Percentiles rank a stretch among this genome's conserved stretches.
phyloP scores from a whole-genome alignment of 257 asterid species.

The Solanum phureja region DNA sequence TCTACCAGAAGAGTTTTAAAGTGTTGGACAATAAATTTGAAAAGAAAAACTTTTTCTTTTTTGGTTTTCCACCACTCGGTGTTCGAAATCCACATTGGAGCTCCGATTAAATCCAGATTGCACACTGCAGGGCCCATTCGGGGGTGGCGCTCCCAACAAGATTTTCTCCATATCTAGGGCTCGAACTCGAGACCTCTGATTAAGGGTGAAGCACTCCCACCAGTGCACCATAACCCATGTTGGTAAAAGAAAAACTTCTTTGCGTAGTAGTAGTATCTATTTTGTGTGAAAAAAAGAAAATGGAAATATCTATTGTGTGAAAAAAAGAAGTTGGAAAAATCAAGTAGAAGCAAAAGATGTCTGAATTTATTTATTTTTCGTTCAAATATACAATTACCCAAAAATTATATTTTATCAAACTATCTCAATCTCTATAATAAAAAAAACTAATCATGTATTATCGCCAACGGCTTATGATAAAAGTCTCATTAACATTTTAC shows the following conservation, averaged over 20 bases:
- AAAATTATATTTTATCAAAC: background rate
- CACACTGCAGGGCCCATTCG: background rate
- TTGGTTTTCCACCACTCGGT: no score
- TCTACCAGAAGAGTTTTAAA: no score
- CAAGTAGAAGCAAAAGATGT: background rate
- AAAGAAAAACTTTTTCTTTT: no score
- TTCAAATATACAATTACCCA: background rate
- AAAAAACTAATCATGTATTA: background rate
- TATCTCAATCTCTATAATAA: background rate
- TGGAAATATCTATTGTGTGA: background rate
- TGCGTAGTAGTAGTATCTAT: background rate
- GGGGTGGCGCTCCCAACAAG: no score
- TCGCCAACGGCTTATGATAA: background rate
- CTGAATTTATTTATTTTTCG: no score
- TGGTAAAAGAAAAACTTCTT: background rate
- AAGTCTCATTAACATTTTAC: background rate
- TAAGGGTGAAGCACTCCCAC: background rate
- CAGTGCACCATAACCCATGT: background rate
- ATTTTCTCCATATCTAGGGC: background rate
- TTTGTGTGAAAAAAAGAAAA: background rate
- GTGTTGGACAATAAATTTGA: background rate
- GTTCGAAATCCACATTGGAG: no score
- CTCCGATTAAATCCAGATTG: accelerated
- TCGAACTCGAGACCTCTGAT: no score
- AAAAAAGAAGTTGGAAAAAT: background rate